These are phyloP conservation scores for Xylariaceae sp. DNA, from an alignment of 2,329 filamentous ascomycete species.

Conservation along the genomic window DNA sequence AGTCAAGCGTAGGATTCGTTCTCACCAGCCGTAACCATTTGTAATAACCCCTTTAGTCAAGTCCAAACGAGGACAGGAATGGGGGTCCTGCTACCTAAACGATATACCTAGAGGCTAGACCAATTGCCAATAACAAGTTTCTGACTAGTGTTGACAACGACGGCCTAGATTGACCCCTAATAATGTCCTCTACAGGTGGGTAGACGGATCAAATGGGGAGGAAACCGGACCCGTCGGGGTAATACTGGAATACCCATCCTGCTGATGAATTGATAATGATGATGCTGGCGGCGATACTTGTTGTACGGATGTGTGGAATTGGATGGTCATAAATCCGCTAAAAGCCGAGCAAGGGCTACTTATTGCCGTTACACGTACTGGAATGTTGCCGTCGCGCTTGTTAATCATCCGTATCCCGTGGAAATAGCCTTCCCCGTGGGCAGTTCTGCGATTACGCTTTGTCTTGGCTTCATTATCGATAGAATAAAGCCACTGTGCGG, in stretches of 20 bases:
- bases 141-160: too few relatives aligned
- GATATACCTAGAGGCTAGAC: too few relatives aligned
- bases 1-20: not conserved
- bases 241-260: conserved; percentile 3
- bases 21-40: not conserved
- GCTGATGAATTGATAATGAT: conserved; percentile 5
- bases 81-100: too few relatives aligned
- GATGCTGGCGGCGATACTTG: not conserved
- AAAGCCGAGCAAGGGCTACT: conserved; percentile 17
- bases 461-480: not conserved
- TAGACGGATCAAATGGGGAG: not conserved
- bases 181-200: too few relatives aligned
- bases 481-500: not conserved
- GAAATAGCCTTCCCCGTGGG: conserved; percentile 17
- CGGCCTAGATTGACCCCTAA: not conserved
- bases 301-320: too few relatives aligned
- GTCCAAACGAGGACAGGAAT: not conserved
- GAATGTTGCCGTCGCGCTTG: conserved; percentile 5
- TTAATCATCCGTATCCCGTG: not conserved
- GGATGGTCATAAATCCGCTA: conserved; percentile 19
- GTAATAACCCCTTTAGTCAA: not conserved
- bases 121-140: too few relatives aligned
- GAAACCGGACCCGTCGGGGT: conserved; percentile 25
- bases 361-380: conserved; percentile 12
- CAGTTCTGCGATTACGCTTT: conserved; percentile 10